Percentiles rank a stretch among this genome's conserved stretches.
Conservation (phyloP, 352 stramenopile genomes). For the Globisporangium spiculum region DNA sequence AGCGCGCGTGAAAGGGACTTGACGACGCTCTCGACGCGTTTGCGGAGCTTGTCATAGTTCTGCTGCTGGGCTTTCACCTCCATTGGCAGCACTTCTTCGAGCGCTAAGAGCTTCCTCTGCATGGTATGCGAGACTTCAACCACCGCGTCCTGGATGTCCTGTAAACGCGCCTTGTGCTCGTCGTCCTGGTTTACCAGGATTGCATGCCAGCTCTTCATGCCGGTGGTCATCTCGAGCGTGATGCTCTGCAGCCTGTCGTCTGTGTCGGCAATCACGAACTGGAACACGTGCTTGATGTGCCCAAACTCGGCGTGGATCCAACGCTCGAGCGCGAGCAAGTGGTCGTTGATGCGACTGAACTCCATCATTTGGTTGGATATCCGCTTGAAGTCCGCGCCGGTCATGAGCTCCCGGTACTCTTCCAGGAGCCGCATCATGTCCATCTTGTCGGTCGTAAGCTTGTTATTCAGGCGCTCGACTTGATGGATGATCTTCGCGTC, state of each 20-base stretch:
- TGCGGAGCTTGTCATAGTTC: constrained; percentile 48
- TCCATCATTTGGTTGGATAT: constrained; percentile 49
- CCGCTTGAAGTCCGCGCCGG: constrained; percentile 46
- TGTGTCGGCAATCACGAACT: constrained; percentile 33
- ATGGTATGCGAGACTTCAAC: constrained; percentile 31
- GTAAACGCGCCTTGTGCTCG: constrained; percentile 22
- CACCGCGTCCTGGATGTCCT: constrained; percentile 30
- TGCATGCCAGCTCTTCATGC: constrained; percentile 28
- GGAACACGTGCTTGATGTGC: constrained; percentile 49
- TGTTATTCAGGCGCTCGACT: constrained; percentile 40
- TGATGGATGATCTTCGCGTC: constrained; percentile 40
- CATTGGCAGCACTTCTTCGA: constrained; percentile 64
- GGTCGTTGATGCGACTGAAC: constrained; percentile 53
- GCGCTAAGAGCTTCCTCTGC: constrained; percentile 41
- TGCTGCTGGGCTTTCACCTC: constrained; percentile 62
- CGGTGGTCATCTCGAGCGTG: constrained; percentile 27
- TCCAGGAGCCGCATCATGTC: constrained; percentile 51
- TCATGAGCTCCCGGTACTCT: constrained; percentile 44
- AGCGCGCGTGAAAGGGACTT: constrained; percentile 35
- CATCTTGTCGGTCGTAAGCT: constrained; percentile 47
- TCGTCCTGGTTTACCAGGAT: constrained; percentile 39
- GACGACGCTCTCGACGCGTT: constrained; percentile 38
- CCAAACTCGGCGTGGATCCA: constrained; percentile 52
- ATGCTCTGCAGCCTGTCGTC: constrained; percentile 41
- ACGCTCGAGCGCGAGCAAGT: constrained; percentile 52